Evolutionary conservation across 1,139 yeast genomes (phyloP), one percentile per base, ranked within the genome.

Genomic region (Geotrichum siamense): DNA sequence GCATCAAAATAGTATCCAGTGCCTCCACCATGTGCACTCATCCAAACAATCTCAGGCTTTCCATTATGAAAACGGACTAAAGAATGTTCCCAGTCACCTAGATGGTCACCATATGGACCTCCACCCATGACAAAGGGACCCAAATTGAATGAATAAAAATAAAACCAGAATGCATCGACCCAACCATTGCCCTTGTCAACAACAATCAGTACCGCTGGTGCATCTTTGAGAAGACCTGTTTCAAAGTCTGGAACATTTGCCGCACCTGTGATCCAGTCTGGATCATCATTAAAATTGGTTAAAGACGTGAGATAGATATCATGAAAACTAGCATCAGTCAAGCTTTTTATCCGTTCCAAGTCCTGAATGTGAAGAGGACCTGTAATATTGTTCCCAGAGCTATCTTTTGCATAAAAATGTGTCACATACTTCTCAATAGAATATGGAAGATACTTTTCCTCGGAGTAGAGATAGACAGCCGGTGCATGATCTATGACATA

Each of bases 21-120:
- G 3, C 98, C 98, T 9, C 97, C 96, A 1, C 96, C 95, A 63
- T 91, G 98, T 0, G 97, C 97, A 25, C 94, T 82, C 94, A 91
- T 84, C 97, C 97, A 91, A n/a, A 89, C 78, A 47, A 82, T 75
- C 13, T 79, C 71, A 0, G 98, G 97, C 49, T 71, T 67, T 0
- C 96, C 95, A 3, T 82, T 74, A 54, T 79, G 75, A 60, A 84
- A 91, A 26, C 98, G 69, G 10, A 87, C 93, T 33, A 91, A 66
- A 2, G 94, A 79, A 61, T 91, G 98, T 56, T 91, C 98, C 98
- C 98, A 91, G 66, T 91, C 98, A 3, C 97, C 98, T 25, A 91
- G 79, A 58, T 91, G 98, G 59, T 89, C 84, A 0, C 98, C 98
- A 67, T 82, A 91, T 0, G 98, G 98, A 0, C 98, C 98, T 32